A percentile compares a stretch with the other conserved stretches of the same genome.
These are phyloP conservation scores for Podospora comata DNA, from an alignment of 495 filamentous ascomycete species.

Conservation along the genomic window DNA sequence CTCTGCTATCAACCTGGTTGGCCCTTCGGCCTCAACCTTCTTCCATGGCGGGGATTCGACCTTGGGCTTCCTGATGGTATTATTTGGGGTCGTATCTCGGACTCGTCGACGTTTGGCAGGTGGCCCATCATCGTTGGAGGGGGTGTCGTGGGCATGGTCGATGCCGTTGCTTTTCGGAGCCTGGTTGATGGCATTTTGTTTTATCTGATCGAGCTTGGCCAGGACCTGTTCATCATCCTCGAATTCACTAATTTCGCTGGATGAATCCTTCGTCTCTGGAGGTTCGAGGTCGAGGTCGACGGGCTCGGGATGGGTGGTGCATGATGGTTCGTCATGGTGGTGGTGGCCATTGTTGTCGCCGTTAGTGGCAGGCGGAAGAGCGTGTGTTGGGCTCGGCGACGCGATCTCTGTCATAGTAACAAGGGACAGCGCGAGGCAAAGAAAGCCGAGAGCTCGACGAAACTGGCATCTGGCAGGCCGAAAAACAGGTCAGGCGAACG, in stretches of 20 bases:
- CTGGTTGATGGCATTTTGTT: slow-evolving; percentile 3
- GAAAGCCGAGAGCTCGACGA: slow-evolving; percentile 62
- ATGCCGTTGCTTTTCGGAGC: slow-evolving; percentile 25
- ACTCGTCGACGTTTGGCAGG: slow-evolving; percentile 75
- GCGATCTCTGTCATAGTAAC: slow-evolving; percentile 51
- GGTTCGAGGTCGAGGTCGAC: slow-evolving; percentile 10
- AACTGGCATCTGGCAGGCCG: slow-evolving; percentile 55
- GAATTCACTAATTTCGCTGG: slow-evolving; percentile 8
- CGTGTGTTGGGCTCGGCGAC: slow-evolving; percentile 47
- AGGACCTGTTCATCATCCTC: slow-evolving; percentile 2
- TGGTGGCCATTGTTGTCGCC: slow-evolving; percentile 28
- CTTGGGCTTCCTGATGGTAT: slow-evolving; percentile 41
- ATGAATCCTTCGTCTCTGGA: background rate
- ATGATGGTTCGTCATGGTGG: slow-evolving; percentile 18
- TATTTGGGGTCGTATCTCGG: slow-evolving; percentile 40
- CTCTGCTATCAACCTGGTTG: slow-evolving; percentile 69
- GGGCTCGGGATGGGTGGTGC: slow-evolving; percentile 4
- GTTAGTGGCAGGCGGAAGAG: slow-evolving; percentile 28
- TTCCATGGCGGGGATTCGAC: slow-evolving; percentile 88
- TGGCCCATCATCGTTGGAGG: slow-evolving; percentile 43
- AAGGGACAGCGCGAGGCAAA: slow-evolving; percentile 37
- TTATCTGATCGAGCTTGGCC: slow-evolving; percentile 6
- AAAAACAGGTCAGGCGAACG: slow-evolving; percentile 66
- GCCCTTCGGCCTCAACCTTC: slow-evolving; percentile 78
- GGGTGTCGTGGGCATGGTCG: slow-evolving; percentile 13